Percentiles rank a stretch among this genome's conserved stretches.
phyloP scores from a whole-genome alignment of 768 basidiomycete species.

The Omphalotus guepiniiformis region DNA sequence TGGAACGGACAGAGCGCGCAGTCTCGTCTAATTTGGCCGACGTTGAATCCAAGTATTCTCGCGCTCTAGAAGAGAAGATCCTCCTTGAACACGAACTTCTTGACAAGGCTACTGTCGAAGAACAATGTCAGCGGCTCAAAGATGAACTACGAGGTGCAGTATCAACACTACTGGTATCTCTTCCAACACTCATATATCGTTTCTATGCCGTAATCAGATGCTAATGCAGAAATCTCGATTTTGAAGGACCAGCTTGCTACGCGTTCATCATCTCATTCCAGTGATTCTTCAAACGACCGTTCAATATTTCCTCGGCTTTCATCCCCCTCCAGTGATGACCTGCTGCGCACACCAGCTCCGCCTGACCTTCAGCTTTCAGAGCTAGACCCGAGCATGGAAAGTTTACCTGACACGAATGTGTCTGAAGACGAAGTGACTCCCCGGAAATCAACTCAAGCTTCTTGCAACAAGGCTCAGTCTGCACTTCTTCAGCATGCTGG shows the following conservation, averaged over 20 bases:
- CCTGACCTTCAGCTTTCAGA: conserved; percentile 59
- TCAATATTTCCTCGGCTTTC: conserved; percentile 11
- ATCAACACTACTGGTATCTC: background rate
- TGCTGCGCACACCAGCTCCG: conserved; percentile 56
- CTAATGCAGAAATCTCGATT: conserved; percentile 79
- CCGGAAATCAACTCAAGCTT: conserved; percentile 23
- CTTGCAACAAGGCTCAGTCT: conserved; percentile 37
- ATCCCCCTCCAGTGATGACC: conserved; percentile 42
- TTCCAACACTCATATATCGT: conserved; percentile 5
- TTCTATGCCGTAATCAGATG: conserved; percentile 46
- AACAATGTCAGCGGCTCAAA: conserved; percentile 84
- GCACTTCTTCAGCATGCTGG: conserved; percentile 48
- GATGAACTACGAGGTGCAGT: conserved; percentile 86
- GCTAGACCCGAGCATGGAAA: conserved; percentile 42
- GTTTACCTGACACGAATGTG: conserved; percentile 32
- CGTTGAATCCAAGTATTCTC: conserved; percentile 84
- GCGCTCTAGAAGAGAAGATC: conserved; percentile 94
- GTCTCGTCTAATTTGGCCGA: conserved; percentile 79
- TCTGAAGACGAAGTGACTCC: conserved; percentile 31
- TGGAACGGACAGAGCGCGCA: conserved; percentile 91
- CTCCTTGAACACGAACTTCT: conserved; percentile 93
- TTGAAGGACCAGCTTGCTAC: conserved; percentile 68
- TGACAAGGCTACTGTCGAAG: conserved; percentile 86
- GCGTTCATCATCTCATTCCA: conserved; percentile 22
- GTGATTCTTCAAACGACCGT: background rate